phyloP scores from a whole-genome alignment of 306 rosid species.

The Cucurbita ficifolia region DNA sequence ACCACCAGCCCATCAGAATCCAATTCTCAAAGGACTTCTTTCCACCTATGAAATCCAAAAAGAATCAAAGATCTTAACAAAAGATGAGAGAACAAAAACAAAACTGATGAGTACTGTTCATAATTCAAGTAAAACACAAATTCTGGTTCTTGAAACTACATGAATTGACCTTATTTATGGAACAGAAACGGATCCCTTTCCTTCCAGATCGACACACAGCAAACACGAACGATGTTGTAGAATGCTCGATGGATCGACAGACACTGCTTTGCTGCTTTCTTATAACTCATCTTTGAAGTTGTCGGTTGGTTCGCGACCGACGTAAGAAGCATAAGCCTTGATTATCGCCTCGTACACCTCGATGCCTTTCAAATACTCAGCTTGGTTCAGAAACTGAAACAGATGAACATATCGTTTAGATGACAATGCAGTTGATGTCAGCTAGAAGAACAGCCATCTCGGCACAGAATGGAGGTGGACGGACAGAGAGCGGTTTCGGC shows the following conservation, averaged over 20 bases:
- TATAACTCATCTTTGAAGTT: conserved; percentile 57
- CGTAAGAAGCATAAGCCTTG: conserved; percentile 45
- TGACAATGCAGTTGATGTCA: not conserved
- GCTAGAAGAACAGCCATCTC: not conserved
- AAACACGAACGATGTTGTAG: not conserved
- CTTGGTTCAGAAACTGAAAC: conserved; percentile 67
- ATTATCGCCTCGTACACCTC: conserved; percentile 53
- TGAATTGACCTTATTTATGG: not conserved
- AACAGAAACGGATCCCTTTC: not conserved
- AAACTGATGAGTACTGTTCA: too few relatives aligned
- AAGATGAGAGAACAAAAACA: too few relatives aligned
- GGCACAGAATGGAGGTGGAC: not conserved
- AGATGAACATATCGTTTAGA: not conserved
- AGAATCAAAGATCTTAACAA: not conserved
- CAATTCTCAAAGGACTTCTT: too few relatives aligned
- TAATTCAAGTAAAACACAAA: not conserved
- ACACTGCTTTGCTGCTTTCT: not conserved
- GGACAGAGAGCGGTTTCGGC: not conserved
- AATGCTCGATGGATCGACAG: not conserved
- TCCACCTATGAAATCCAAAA: too few relatives aligned
- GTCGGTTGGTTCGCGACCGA: conserved; percentile 14
- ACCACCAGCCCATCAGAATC: too few relatives aligned
- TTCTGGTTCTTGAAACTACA: not conserved
- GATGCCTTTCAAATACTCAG: conserved; percentile 75
- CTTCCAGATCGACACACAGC: not conserved